Base-by-base conservation (phyloP, 2,329 filamentous ascomycete species). In the Aureobasidium uvarum region DNA sequence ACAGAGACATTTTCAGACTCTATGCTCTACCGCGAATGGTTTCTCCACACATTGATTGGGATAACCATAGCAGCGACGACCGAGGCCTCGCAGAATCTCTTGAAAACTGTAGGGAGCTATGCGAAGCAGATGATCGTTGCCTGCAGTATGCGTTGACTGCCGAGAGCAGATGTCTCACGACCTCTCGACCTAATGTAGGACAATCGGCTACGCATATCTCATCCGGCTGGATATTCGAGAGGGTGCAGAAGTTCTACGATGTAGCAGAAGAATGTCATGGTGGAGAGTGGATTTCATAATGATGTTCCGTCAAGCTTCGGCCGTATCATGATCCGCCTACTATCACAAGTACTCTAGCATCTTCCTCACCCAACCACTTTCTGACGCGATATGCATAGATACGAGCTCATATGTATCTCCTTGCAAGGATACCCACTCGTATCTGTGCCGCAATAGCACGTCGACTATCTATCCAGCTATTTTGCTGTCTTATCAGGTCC, bases 1-100 rank as follows among this genome's bases (percentile, higher is more conserved):
- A 75, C 52, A 64, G 68, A 14, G 72, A 75, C 41, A 67, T 73
- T 1, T 75, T 72, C 69, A 70, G 68, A 28, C 28, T 66, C 5
- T 72, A 69, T 50, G 66, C 72, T 16, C 56, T 71, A 36, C 72
- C 73, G 2, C 67, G 71, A 48, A 66, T 73, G 45, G 60, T 65
- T 1, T 16, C 52, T 1, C 58, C 66, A 23, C 68, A 70, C 10
- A 43, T 25, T 0, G 65, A 71, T 38, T 75, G 74, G 74, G 69
- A 69, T 62, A 75, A 73, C 46, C 50, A 66, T 8, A 67, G 70
- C 7, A 64, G 67, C 7, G 45, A 69, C 4, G 68, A 67, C 13
- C 59, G 64, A 6, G 62, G 66, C 14, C 65, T 46, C 14, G 59
- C 67, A 13, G 46, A 45, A 8, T 33, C 48, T 3, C n/a, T 71